Base-by-base conservation (phyloP, 768 basidiomycete species). In the Tricholomella constricta region DNA sequence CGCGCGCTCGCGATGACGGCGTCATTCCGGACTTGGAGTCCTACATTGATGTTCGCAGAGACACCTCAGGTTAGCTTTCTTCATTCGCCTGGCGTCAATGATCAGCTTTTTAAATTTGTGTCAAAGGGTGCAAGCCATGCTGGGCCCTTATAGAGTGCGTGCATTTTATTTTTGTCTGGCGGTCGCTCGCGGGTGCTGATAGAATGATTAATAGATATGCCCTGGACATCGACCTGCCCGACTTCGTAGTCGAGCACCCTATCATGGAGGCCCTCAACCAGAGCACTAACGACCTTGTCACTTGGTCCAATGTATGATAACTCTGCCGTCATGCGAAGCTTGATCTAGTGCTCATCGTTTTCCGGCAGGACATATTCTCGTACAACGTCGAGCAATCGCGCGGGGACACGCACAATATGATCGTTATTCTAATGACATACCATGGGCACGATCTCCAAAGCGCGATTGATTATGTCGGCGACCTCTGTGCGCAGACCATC, bases 311-410 rank as follows among this genome's bases (percentile, higher is more conserved):
- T 63, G 89, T 89, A 67, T 62, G 82, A 62, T 45, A 38, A 41
- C 40, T 38, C 26, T 27, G 42, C 25, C 15, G 25, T 26, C 17
- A 27, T 51, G 5, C 3, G 23, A 26, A 4, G 14, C 29, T 29
- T 6, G 40, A 17, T 43, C 41, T 15, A 8, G 57, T 55, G 38
- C 51, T 50, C 17, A 43, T 12, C 14, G 10, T 29, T 34, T 40
- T 31, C 31, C 26, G 27, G 3, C 52, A 88, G 87, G 88, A 89
- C 56, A 84, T 89, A 31, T 85, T 86, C 63, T 89, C 86, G 1
- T 90, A 86, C 67, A 88, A 89, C 54, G 80, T 82, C 38, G 88
- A 89, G 62, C 88, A 89, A 66, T 79, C 86, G 2, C 79, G 82
- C 12, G 79, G 78, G 9, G 84, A 87, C 55, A 83, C 81, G 15